A percentile compares a stretch with the other conserved stretches of the same genome.
These are phyloP conservation scores for Fraxinus americana DNA, from an alignment of 257 asterid species.

Conservation along the genomic window DNA sequence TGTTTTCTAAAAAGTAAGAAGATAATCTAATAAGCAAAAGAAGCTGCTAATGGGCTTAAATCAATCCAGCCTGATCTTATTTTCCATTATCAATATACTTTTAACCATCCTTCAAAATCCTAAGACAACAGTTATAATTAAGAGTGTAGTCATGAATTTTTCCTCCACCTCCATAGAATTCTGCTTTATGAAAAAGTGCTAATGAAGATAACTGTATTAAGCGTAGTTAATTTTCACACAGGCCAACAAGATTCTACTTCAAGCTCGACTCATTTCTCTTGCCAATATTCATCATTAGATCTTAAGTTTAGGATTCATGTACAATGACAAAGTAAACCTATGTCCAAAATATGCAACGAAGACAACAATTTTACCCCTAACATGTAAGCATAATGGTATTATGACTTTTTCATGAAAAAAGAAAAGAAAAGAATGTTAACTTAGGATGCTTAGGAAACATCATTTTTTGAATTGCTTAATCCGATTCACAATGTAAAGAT, in stretches of 20 bases:
- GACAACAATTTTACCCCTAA: neutral
- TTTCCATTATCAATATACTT: neutral
- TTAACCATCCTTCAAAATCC: neutral
- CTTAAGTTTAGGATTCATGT: neutral
- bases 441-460: too few relatives aligned
- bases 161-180: neutral
- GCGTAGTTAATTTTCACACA: too few relatives aligned
- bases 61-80: conserved; percentile 15
- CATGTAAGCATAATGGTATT: neutral
- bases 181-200: neutral
- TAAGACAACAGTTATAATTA: neutral
- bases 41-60: neutral
- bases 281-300: neutral
- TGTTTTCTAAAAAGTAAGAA: too few relatives aligned
- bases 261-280: neutral
- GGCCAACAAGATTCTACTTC: neutral
- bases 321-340: neutral
- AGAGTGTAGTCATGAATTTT: neutral
- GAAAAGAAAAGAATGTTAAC: too few relatives aligned
- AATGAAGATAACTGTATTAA: too few relatives aligned
- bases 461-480: too few relatives aligned
- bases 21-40: neutral
- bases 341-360: neutral
- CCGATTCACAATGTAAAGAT: neutral
- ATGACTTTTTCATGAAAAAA: too few relatives aligned